Evolutionary conservation across 2,329 filamentous ascomycete species (phyloP).

Genomic region (Daldinia eschscholtzii): DNA sequence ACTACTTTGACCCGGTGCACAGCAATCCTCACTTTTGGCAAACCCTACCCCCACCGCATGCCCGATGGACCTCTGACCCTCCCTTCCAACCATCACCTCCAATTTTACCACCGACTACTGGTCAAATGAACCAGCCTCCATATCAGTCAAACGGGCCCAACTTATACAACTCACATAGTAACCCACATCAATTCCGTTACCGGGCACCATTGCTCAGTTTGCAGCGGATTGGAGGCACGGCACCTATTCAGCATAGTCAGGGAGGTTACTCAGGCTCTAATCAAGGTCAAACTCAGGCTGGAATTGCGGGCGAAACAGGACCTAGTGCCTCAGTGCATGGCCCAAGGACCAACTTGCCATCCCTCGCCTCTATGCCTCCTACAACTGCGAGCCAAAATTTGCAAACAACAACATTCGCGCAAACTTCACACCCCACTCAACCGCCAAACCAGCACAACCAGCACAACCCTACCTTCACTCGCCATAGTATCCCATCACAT

Average conservation of each 20-base stretch:
- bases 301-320: constrained; percentile 22
- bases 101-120: constrained; percentile 21
- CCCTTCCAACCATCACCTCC: constrained; percentile 25
- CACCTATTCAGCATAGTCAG: constrained; percentile 44
- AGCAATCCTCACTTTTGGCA: constrained; percentile 29
- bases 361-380: constrained; percentile 29
- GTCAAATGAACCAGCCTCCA: constrained; percentile 29
- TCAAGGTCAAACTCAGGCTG: constrained; percentile 26
- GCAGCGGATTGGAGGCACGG: constrained; percentile 43
- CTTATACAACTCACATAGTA: constrained; percentile 26
- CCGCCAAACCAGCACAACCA: constrained; percentile 18
- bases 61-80: constrained; percentile 27
- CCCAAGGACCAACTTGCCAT: constrained; percentile 30
- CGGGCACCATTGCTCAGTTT: constrained; percentile 38
- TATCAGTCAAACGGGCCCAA: constrained; percentile 23
- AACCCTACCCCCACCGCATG: constrained; percentile 20
- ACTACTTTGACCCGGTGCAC: constrained; percentile 48
- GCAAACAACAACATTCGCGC: constrained; percentile 28
- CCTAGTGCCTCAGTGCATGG: constrained; percentile 13
- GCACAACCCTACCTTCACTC: constrained; percentile 28
- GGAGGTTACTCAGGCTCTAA: constrained; percentile 31
- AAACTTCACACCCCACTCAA: constrained; percentile 30
- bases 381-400: constrained; percentile 21
- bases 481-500: constrained; percentile 26
- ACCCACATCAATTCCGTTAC: constrained; percentile 22